phyloP scores from a whole-genome alignment of 306 rosid species.

The Hylodesmum podocarpum region DNA sequence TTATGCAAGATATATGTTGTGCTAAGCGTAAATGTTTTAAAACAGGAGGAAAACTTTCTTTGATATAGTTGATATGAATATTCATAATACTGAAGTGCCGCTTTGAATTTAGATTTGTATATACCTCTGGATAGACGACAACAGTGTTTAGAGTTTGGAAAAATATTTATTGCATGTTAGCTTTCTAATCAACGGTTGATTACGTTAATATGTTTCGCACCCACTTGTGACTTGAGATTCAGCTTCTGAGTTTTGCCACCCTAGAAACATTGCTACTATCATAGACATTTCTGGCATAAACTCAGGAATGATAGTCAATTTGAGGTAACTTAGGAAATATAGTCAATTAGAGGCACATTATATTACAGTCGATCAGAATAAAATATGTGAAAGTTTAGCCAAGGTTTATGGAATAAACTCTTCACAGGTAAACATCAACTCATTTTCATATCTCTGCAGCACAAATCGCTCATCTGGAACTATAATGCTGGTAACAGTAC shows the following conservation, averaged over 20 bases:
- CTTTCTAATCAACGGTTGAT: slow-evolving; percentile 9
- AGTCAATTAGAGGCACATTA: slow-evolving; percentile 22
- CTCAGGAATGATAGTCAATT: too few relatives aligned
- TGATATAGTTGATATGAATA: neutral
- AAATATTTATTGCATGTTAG: slow-evolving; percentile 90
- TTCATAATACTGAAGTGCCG: slow-evolving; percentile 23
- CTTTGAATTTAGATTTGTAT: slow-evolving; percentile 65
- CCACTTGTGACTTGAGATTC: slow-evolving; percentile 3
- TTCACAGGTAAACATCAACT: slow-evolving; percentile 67
- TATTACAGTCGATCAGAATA: neutral
- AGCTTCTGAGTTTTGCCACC: slow-evolving; percentile 22
- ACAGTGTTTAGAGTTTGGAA: slow-evolving; percentile 62
- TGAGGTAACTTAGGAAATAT: neutral
- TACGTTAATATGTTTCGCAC: slow-evolving; percentile 18
- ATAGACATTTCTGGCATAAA: too few relatives aligned
- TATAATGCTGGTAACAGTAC: slow-evolving; percentile 70
- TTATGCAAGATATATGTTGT: slow-evolving; percentile 19
- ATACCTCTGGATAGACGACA: slow-evolving; percentile 75
- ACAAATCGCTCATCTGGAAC: slow-evolving; percentile 77
- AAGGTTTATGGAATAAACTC: slow-evolving; percentile 48
- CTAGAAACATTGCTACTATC: slow-evolving; percentile 1
- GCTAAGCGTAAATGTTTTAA: neutral
- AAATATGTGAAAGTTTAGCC: neutral
- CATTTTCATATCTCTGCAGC: slow-evolving; percentile 82
- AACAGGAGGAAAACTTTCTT: neutral